Evolutionary conservation across 2,329 filamentous ascomycete species (phyloP).

Genomic region (Triangularia setosa): DNA sequence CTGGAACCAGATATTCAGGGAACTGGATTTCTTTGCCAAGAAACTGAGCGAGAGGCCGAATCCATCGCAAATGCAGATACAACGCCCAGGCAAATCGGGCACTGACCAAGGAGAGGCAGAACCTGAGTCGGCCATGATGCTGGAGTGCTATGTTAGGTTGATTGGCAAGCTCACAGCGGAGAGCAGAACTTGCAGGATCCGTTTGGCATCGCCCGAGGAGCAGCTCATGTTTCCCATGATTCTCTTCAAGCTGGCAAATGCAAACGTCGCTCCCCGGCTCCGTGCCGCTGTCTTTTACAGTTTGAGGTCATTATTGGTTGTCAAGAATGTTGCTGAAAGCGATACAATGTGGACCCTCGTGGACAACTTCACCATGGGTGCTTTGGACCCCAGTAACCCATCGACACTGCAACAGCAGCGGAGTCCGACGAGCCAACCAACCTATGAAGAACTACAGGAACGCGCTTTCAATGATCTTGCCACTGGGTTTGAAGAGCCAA

Average conservation of each 20-base stretch:
- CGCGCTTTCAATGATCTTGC: slow-evolving; percentile 71
- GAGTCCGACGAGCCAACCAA: slow-evolving; percentile 17
- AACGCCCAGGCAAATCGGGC: slow-evolving; percentile 57
- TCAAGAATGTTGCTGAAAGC: slow-evolving; percentile 65
- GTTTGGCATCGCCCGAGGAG: slow-evolving; percentile 61
- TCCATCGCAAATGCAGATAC: slow-evolving; percentile 46
- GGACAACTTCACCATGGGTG: slow-evolving; percentile 68
- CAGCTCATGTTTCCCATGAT: slow-evolving; percentile 68
- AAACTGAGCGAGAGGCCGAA: slow-evolving; percentile 71
- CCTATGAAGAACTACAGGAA: slow-evolving; percentile 46
- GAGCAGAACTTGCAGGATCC: slow-evolving; percentile 67
- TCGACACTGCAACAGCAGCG: slow-evolving; percentile 29
- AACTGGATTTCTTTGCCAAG: slow-evolving; percentile 77
- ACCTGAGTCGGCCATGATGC: slow-evolving; percentile 92
- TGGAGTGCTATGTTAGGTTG: slow-evolving; percentile 87
- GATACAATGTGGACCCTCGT: slow-evolving; percentile 75
- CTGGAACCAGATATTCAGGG: slow-evolving; percentile 88
- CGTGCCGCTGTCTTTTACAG: slow-evolving; percentile 81
- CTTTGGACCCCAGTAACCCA: slow-evolving; percentile 14
- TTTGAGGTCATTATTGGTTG: slow-evolving; percentile 68
- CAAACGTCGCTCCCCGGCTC: slow-evolving; percentile 70
- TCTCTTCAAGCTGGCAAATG: slow-evolving; percentile 74
- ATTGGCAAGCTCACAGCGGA: slow-evolving; percentile 77
- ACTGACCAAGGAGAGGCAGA: slow-evolving; percentile 72
- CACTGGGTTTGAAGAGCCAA: slow-evolving; percentile 77